Evolutionary conservation across 1,139 yeast species (phyloP), one percentile per base, ranked within the genome.

Genomic region (Groenewaldozyma auringiensis): DNA sequence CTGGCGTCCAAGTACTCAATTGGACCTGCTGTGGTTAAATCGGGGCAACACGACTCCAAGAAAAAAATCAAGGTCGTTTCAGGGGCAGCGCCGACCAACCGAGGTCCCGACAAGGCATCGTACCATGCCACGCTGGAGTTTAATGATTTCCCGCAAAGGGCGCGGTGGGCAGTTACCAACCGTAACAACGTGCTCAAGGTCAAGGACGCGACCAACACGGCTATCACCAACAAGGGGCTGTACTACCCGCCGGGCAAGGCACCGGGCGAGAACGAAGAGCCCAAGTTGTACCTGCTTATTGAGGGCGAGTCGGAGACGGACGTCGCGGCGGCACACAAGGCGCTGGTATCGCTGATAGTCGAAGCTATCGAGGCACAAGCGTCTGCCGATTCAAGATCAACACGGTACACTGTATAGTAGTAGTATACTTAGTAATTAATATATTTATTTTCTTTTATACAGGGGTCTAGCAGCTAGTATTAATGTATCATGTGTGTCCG

Each of bases 101-200:
- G 79, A 35, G 65, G 70, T 0, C 83, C 87, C 0, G 88, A 81
- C 51, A 68, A 73, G 21, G 75, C 82, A 22, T 74, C 77, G 25
- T 86, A 71, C 67, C 83, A 81, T 56, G 83, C 95, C 0, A 74
- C 79, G 37, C 72, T 92, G 47, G 78, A 79, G 43, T 81, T 89
- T 53, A 92, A 92, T 57, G 96, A 92, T 59, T 70, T 85, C 27
- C 96, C 97, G 0, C 92, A 84, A 57, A 72, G 76, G 40, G 92
- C 89, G 0, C 70, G 98, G 54, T 83, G 95, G 94, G 74, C 74
- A 43, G 89, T 85, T 3, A 81, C 89, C 2, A 81, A 83, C 50
- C 74, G 83, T 29, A 81, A 82, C 2, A 80, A 78, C 40, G 70
- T 85, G 43, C 65, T 77, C 2, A 77, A 76, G 53, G 74, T 92